A percentile compares a stretch with the other conserved stretches of the same genome.
Conservation (phyloP, 2,329 filamentous ascomycete genomes). For the Sordariomycetes sp. region DNA sequence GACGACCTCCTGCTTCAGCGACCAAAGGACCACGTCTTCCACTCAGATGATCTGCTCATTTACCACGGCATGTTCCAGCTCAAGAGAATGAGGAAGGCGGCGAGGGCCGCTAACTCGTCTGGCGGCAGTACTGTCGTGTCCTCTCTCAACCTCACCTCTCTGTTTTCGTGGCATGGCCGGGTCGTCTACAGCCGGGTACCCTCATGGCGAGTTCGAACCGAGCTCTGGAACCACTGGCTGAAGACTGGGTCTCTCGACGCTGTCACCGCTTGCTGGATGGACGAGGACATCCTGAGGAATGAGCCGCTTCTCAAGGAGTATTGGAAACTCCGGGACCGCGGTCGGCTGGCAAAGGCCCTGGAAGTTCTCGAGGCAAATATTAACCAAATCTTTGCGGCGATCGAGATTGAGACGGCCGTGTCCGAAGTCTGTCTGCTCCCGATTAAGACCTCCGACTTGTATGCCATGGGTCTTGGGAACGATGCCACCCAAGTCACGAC, state of each 20-base stretch:
- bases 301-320: constrained; percentile 32
- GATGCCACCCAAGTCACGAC: constrained; percentile 28
- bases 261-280: constrained; percentile 36
- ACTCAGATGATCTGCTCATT: constrained; percentile 22
- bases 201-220: constrained; percentile 34
- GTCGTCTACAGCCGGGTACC: constrained; percentile 23
- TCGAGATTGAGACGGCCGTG: constrained; percentile 25
- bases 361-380: constrained; percentile 26
- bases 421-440: constrained; percentile 24
- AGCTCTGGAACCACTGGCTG: constrained; percentile 39
- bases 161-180: constrained; percentile 14
- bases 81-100: constrained; percentile 13
- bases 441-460: constrained; percentile 27
- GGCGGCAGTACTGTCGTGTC: neutral
- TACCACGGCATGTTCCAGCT: constrained; percentile 18
- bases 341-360: constrained; percentile 28
- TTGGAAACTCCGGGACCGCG: constrained; percentile 31
- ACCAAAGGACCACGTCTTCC: constrained; percentile 18
- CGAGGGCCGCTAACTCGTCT: constrained; percentile 6
- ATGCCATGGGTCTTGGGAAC: constrained; percentile 28
- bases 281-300: constrained; percentile 33
- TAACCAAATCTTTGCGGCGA: constrained; percentile 22
- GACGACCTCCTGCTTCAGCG: constrained; percentile 16
- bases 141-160: constrained; percentile 8
- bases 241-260: constrained; percentile 32